Evolutionary conservation across 192 early-diverging fungal genomes (phyloP), one percentile per base, ranked within the genome.

Genomic region (Coemansia sp.): DNA sequence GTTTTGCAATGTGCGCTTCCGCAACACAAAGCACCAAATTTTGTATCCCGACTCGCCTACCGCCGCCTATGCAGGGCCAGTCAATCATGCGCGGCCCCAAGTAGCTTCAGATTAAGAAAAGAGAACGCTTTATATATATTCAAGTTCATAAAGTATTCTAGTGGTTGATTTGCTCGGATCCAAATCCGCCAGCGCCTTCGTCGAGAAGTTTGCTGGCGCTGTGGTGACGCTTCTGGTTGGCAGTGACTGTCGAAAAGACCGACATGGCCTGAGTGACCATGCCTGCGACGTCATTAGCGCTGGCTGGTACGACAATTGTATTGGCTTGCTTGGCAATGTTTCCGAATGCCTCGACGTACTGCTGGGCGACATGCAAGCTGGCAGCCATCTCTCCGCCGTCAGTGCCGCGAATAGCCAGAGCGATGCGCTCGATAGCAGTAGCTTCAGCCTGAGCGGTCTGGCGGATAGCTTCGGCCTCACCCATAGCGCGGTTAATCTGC

Each of bases 271-370:
- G 94, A 39, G 93, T 89, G 21, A 98, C 95, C 92, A 97, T 95
- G 17, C 88, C 84, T 5, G 90, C 89, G 7, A 92, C 90, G 68
- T 98, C 94, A 38, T 87, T 88, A 21, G 93, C 88, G 38, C 89
- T 87, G 27, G 90, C 86, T 4, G 97, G 97, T 14, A 98, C 87
- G 44, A 98, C 89, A 17, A 97, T 87, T 0, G 97, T 94, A 38
- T 90, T 97, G 34, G 89, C 82, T 76, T 97, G 89, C 82, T 99
- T 99, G 39, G 97, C 97, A 57, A 99, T 85, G 66, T 88, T 82
- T 15, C 89, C 92, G 84, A 98, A 98, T 8, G 94, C 92, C 42
- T 96, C 93, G 58, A 99, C 94, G 72, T 97, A 99, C 82, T 95
- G 94, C 75, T 99, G 95, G 25, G 97, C 97, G 21, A 99, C 89